Evolutionary conservation across 164 flowering plant genomes (phyloP).

Genomic region (Buxus sempervirens): DNA sequence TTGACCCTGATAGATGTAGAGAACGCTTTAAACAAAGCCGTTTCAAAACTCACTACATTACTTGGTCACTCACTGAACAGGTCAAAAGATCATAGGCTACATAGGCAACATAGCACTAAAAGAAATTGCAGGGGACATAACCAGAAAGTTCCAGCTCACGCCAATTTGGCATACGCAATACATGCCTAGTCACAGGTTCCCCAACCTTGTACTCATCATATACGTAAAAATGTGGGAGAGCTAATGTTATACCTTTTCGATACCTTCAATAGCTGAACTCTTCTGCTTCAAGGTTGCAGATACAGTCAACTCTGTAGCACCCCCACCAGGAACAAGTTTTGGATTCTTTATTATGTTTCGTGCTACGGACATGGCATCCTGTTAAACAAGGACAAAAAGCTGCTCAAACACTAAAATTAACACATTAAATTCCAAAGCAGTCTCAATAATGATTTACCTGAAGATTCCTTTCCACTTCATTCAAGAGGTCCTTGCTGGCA

Average conservation of each 20-base stretch:
- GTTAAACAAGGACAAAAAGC: constrained; percentile 7
- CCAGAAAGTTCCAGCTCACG: no score
- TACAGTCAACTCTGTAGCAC: constrained; percentile 93
- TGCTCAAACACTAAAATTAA: neutral
- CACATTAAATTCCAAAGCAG: no score
- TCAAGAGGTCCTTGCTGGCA: constrained; percentile 92
- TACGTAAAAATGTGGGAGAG: neutral
- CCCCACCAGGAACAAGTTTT: constrained; percentile 96
- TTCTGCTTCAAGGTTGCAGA: constrained; percentile 95
- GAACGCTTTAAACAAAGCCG: no score
- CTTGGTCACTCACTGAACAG: no score
- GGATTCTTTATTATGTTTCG: constrained; percentile 91
- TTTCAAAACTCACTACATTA: no score
- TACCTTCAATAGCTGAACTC: constrained; percentile 86
- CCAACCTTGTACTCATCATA: neutral
- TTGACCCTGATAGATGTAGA: no score
- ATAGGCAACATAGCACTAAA: no score
- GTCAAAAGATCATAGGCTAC: no score
- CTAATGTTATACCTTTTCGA: constrained; percentile 61
- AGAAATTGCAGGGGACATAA: no score
- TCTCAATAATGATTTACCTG: constrained; percentile 48
- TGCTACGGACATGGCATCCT: constrained; percentile 98
- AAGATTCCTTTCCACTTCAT: constrained; percentile 95
- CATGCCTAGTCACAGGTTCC: neutral
- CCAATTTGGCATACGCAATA: no score